Evolutionary conservation across 257 asterid species (phyloP), one percentile per base, ranked within the genome.

Genomic region (Thymus mandschuricus): DNA sequence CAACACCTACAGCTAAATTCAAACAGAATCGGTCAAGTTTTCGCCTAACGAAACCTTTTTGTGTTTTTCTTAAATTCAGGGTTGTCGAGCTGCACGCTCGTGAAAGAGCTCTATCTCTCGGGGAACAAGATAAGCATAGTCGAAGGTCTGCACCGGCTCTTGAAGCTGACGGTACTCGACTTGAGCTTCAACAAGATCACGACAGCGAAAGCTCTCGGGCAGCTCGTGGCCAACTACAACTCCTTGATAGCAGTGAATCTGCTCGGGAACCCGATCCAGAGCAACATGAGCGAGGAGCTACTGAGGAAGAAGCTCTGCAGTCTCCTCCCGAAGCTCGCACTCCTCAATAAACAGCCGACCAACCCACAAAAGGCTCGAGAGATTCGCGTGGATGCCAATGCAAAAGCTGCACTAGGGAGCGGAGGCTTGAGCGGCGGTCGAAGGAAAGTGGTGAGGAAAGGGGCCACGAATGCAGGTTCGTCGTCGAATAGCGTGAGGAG

Each of bases 51-150:
- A 77, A 21, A 81, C 40, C 28, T 30, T 29, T 40, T 31, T 21
- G 27, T 35, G 29, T 70, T 78, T 52, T 54, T 76, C 3, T 74
- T 2, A 31, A 40, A 34, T 35, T 35, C 79, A 92, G 98, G 97
- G 62, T 68, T 92, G 62, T 86, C 98, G 4, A 85, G 70, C 50
- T 90, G 97, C 64, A 80, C 80, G 2, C 84, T 83, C 8, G 74
- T 92, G 65, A 92, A 90, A 67, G 96, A 92, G 78, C 95, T 90
- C 10, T 85, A 86, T 81, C 88, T 92, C 5, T 81, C 90, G 4
- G 98, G 97, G 51, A 92, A 92, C 89, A 92, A 90, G 86, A 81
- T 92, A 61, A 92, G 97, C 43, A 69, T 79, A 2, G 87, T 88
- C 12, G 97, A 92, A 75, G 97, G 98, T 72, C 84, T 92, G 63